phyloP scores from a whole-genome alignment of 768 basidiomycete genomes.

The Lactarius psammicola region DNA sequence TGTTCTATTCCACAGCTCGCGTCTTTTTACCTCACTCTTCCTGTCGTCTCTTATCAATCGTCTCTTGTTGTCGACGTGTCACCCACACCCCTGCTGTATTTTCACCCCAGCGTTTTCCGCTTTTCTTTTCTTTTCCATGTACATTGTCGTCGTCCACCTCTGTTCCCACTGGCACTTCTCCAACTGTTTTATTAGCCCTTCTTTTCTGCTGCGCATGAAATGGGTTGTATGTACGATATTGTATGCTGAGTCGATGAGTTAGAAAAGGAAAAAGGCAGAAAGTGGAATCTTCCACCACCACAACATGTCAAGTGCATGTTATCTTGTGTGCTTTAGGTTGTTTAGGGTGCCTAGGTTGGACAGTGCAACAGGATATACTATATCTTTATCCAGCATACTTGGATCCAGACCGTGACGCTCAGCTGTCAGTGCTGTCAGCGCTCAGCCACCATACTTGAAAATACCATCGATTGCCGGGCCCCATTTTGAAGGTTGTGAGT shows the following conservation, averaged over 20 bases:
- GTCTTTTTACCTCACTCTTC: slow-evolving; percentile 10
- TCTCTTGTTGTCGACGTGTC: slow-evolving; percentile 11
- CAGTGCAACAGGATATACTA: too few relatives aligned
- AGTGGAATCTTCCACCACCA: neutral
- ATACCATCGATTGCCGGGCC: too few relatives aligned
- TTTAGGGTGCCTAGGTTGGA: neutral
- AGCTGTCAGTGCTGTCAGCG: too few relatives aligned
- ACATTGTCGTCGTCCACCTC: neutral
- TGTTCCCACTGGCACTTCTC: neutral
- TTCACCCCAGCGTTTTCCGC: neutral
- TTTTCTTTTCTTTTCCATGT: neutral
- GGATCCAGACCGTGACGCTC: too few relatives aligned
- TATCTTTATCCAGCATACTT: too few relatives aligned
- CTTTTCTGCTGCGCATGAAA: slow-evolving; percentile 13
- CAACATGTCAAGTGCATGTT: too few relatives aligned
- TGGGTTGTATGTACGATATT: slow-evolving; percentile 14
- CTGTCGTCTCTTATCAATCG: slow-evolving; percentile 5
- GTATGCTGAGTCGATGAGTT: slow-evolving; percentile 1
- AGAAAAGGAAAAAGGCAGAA: neutral
- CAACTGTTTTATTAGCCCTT: slow-evolving; percentile 4
- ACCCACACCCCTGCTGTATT: slow-evolving; percentile 18
- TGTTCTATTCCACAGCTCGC: neutral
- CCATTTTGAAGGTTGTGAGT: too few relatives aligned
- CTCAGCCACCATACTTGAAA: too few relatives aligned
- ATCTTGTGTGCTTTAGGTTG: neutral